Conservation (phyloP, 345 rosid species). For the Eucalyptus grandis region DNA sequence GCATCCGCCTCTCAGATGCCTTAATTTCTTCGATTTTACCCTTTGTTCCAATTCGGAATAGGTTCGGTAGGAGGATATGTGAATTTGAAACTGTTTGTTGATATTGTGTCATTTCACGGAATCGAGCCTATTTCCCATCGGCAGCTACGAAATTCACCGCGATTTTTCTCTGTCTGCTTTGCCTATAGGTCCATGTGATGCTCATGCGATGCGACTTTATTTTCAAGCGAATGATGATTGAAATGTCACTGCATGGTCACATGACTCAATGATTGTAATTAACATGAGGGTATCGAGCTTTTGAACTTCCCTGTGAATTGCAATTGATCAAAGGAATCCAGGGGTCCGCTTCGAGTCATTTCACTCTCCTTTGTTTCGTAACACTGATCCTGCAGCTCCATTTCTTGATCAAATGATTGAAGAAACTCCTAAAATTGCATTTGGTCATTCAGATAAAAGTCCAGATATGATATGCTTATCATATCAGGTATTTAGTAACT, state of each 20-base stretch:
- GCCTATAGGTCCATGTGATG: background rate
- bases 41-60: background rate
- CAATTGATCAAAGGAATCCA: background rate
- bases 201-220: background rate
- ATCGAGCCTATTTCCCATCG: background rate
- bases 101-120: background rate
- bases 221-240: background rate
- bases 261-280: background rate
- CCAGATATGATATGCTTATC: rapidly evolving
- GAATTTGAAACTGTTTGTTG: background rate
- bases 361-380: background rate
- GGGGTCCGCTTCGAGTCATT: background rate
- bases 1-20: background rate
- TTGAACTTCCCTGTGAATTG: background rate
- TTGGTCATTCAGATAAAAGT: no score
- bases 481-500: no score
- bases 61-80: background rate
- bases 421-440: background rate
- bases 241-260: background rate
- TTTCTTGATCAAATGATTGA: background rate
- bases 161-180: background rate
- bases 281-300: background rate
- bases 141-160: background rate
- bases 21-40: background rate
- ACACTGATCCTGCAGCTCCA: background rate